Evolutionary conservation across 2,329 filamentous ascomycete genomes (phyloP).

Genomic region (Pseudogymnoascus sp.): DNA sequence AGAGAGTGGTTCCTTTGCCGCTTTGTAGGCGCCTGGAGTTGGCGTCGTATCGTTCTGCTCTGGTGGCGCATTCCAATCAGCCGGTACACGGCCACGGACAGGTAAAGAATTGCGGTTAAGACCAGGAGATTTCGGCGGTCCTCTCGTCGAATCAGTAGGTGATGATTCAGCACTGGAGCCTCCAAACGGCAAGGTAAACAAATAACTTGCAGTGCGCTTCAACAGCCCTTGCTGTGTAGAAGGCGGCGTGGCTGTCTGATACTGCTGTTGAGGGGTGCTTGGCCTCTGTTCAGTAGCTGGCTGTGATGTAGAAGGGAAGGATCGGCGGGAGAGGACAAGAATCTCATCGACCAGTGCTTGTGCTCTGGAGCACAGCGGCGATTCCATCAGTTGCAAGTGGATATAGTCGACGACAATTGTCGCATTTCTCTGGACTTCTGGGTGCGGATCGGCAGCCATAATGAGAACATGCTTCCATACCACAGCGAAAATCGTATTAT

Average conservation of each 20-base stretch:
- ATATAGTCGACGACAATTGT: slow-evolving; percentile 80
- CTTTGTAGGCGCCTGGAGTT: slow-evolving; percentile 63
- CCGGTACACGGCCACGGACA: slow-evolving; percentile 39
- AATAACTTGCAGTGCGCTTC: slow-evolving; percentile 55
- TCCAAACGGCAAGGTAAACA: slow-evolving; percentile 50
- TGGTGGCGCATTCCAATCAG: slow-evolving; percentile 56
- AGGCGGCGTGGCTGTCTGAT: slow-evolving; percentile 31
- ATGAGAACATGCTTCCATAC: slow-evolving; percentile 92
- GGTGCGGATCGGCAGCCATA: slow-evolving; percentile 87
- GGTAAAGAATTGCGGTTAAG: slow-evolving; percentile 22
- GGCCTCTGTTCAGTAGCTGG: slow-evolving; percentile 21
- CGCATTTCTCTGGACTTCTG: slow-evolving; percentile 82
- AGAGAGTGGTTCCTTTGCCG: slow-evolving; percentile 71
- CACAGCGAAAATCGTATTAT: slow-evolving; percentile 85
- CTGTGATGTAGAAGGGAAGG: slow-evolving; percentile 33
- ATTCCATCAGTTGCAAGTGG: slow-evolving; percentile 68
- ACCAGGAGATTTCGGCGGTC: slow-evolving; percentile 23
- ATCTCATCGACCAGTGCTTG: slow-evolving; percentile 71
- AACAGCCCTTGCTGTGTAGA: slow-evolving; percentile 50
- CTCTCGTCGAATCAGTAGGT: slow-evolving; percentile 19
- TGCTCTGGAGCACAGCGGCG: slow-evolving; percentile 63
- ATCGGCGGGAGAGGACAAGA: slow-evolving; percentile 41
- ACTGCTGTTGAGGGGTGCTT: slow-evolving; percentile 25
- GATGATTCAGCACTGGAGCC: slow-evolving; percentile 23
- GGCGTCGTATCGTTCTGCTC: slow-evolving; percentile 66